Base-by-base conservation (phyloP, 345 rosid genomes). In the Cardamine occulta region DNA sequence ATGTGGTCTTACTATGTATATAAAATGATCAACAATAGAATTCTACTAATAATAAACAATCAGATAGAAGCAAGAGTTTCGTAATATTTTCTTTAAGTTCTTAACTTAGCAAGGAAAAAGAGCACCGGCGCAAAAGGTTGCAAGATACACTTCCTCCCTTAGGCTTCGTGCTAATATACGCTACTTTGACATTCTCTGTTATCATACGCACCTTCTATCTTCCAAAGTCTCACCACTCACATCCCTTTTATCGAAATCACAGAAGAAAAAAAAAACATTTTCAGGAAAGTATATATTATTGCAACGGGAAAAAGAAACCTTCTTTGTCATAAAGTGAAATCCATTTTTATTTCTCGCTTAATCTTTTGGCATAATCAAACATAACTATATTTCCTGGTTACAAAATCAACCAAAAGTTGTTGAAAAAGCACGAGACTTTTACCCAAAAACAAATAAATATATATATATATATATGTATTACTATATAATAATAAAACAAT, bases 131-230 rank as follows among this genome's bases (percentile, higher is more conserved):
- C 23, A 72, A 58, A 72, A 78, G 63, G 57, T 65, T 58, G 48
- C 55, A 64, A 49, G 63, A 71, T 71, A 77, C 72, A 70, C 56
- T 64, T 58, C 76, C 73, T 65, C 54, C 13, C 26, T 14, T 11
- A 31, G 11, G 65, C 77, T 85, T 73, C 80, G 76, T 84, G 85
- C 89, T 86, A 80, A 73, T 73, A 81, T 86, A 81, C 88, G 80
- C 91, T 79, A 19, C 62, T 69, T 66, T 65, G 71, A 79, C 86
- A 80, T 79, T 76, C 68, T 69, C 42, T 39, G 19, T 24, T 74
- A 73, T 52, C 48, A 70, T 62, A 80, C 70, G 57, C 70, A 40
- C 74, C 63, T 34, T 58, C 62, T 35, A 64, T 72, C 63, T 73
- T 70, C 80, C 73, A 48, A 57, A 72, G 55, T 59, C 42, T 63